Conservation (phyloP, 139 green algal genomes). For the Picocystis salinarum region DNA sequence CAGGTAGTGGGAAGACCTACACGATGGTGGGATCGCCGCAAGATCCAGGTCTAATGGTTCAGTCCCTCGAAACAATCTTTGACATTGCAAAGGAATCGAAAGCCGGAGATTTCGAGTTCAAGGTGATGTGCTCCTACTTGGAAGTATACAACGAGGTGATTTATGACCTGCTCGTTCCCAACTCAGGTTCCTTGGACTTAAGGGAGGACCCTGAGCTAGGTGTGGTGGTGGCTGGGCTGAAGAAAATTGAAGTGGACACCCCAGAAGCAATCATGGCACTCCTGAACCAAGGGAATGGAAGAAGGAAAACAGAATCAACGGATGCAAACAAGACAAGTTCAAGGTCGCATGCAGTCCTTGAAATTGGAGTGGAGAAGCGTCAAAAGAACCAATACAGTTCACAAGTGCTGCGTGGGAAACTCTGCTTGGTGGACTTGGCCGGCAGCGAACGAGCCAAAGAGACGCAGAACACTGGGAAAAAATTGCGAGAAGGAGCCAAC, state of each 20-base stretch:
- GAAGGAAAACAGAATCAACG: conserved; percentile 49
- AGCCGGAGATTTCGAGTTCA: too few species aligned
- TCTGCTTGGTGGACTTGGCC: conserved; percentile 40
- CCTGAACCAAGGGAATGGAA: conserved; percentile 45
- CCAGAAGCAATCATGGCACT: conserved; percentile 16
- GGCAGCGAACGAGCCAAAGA: conserved; percentile 34
- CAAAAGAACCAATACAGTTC: conserved; percentile 1
- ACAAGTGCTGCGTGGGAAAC: conserved; percentile 20
- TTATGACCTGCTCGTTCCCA: conserved; percentile 45
- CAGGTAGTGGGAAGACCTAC: conserved; percentile 25
- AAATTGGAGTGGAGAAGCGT: conserved; percentile 5
- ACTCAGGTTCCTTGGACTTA: conserved; percentile 33
- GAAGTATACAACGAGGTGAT: conserved; percentile 66
- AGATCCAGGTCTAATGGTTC: conserved; percentile 3
- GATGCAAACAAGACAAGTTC: conserved; percentile 43
- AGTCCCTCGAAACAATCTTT: neutral
- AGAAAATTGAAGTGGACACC: conserved; percentile 6
- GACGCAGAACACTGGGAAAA: conserved; percentile 44
- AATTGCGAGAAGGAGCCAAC: conserved; percentile 52
- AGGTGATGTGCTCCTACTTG: conserved; percentile 43
- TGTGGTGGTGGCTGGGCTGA: conserved; percentile 21
- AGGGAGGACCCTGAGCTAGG: conserved; percentile 45
- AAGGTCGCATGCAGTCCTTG: conserved; percentile 38
- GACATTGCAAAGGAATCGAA: conserved; percentile 3
- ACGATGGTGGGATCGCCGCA: conserved; percentile 1